Evolutionary conservation across 208 protist genomes (phyloP), one percentile per base, ranked within the genome.

Genomic region (Trypanosoma rangeli): DNA sequence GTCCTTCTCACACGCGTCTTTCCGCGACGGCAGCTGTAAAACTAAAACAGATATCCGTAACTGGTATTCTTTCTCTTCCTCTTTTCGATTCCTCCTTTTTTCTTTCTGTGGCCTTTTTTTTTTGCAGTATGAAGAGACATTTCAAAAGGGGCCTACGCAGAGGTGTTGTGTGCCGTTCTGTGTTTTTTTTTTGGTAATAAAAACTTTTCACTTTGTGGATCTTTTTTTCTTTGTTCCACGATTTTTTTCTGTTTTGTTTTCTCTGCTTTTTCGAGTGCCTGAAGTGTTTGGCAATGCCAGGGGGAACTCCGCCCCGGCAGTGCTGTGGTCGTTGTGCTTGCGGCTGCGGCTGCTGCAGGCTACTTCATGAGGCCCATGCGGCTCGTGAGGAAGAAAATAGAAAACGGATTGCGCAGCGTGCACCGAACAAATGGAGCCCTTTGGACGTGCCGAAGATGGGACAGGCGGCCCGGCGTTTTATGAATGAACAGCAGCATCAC

Each of bases 391-490:
- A 70, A 46, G 33, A 62, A 26, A 9, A 48, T 24, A n/a, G 42
- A 12, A 24, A 58, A 46, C 22, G 26, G 33, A 20, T 0, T 22
- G 4, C 33, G 63, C 48, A 7, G 59, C 53, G 12, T 48, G 62
- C 15, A 4, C 22, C 13, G 16, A 57, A 60, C 37, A 72, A 68
- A 52, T 87, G 76, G 57, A 74, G 78, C 44, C 64, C 82, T 20
- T 61, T 80, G 37, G 82, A 85, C 16, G 72, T 90, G 15, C 81
- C 85, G 4, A 80, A 79, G 28, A 90, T 90, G 81, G 84, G 84
- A 5, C 55, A 49, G 29, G 26, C 49, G 15, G 78, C 81, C 9
- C 48, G 54, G 16, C 53, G 63, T 15, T 86, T 86, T 71, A 90
- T 78, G 77, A 60, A 37, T 15, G 71, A 71, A 20, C 63, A 70